phyloP scores from a whole-genome alignment of 2,329 filamentous ascomycete species.

The Trichoderma koningiopsis region DNA sequence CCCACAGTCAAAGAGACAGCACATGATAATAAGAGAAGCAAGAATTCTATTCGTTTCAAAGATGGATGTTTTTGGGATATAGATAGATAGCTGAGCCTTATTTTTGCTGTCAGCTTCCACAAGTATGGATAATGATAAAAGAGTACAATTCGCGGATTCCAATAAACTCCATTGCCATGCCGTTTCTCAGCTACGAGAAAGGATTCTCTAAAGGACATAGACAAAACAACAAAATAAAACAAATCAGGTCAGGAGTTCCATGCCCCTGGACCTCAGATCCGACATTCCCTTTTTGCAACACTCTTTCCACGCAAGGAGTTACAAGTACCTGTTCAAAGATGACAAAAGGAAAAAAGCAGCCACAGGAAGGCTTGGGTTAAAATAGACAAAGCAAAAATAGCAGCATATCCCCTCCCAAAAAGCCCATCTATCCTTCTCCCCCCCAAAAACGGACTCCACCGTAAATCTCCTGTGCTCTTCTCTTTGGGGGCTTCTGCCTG shows the following conservation, averaged over 20 bases:
- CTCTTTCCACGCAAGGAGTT: not conserved
- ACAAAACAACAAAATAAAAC: not conserved
- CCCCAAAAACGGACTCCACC: not conserved
- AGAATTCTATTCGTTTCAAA: not conserved
- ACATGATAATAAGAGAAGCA: not conserved
- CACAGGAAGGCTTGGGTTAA: not conserved
- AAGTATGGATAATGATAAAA: slow-evolving; percentile 23
- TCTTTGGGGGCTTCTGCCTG: not conserved
- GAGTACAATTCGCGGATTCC: not conserved
- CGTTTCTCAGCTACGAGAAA: slow-evolving; percentile 28
- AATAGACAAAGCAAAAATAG: not conserved
- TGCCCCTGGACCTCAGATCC: slow-evolving; percentile 34
- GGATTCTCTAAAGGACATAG: not conserved
- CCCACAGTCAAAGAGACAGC: not conserved
- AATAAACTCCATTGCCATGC: slow-evolving; percentile 23
- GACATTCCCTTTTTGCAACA: slow-evolving; percentile 25
- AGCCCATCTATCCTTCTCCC: slow-evolving; percentile 4
- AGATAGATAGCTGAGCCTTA: not conserved
- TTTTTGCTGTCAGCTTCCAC: not conserved
- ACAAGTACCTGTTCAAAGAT: not conserved
- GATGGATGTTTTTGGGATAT: not conserved
- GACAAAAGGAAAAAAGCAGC: not conserved
- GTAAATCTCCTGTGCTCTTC: not conserved
- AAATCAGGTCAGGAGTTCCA: not conserved
- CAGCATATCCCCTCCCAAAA: slow-evolving; percentile 3